phyloP scores from a whole-genome alignment of 2,329 filamentous ascomycete species.

The Cladorrhinum sp. region DNA sequence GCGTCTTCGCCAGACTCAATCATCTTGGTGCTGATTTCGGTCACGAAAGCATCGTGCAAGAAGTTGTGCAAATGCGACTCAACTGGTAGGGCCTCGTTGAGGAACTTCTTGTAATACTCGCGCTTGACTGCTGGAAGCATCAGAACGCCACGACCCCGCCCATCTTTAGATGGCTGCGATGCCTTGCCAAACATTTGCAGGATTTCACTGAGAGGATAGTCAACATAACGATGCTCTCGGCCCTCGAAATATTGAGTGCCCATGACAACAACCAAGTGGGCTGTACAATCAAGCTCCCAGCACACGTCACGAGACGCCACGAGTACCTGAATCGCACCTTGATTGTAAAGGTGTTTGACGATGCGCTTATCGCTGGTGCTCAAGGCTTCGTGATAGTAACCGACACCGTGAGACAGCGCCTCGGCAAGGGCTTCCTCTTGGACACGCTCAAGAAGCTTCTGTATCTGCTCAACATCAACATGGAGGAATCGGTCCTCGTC shows the following conservation, averaged over 20 bases:
- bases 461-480: conserved; percentile 75
- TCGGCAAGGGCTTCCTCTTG: conserved; percentile 85
- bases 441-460: conserved; percentile 75
- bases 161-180: conserved; percentile 73
- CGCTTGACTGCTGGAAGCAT: conserved; percentile 95
- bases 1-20: conserved; percentile 95
- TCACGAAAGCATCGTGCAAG: conserved; percentile 93
- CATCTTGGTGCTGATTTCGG: conserved; percentile 93
- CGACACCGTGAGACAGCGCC: conserved; percentile 88
- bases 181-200: conserved; percentile 98
- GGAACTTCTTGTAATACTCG: conserved; percentile 98
- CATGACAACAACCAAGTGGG: conserved; percentile 93
- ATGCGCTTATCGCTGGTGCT: conserved; percentile 88
- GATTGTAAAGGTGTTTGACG: conserved; percentile 85
- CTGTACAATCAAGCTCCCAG: conserved; percentile 87
- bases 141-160: conserved; percentile 82
- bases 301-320: conserved; percentile 78
- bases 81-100: conserved; percentile 92
- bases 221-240: conserved; percentile 92
- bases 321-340: conserved; percentile 85
- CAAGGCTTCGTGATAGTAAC: conserved; percentile 94
- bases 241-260: conserved; percentile 97
- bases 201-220: conserved; percentile 91
- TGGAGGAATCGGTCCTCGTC: conserved; percentile 93
- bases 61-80: conserved; percentile 92